These are phyloP conservation scores for Vicia villosa DNA, from an alignment of 306 rosid genomes.

Conservation along the genomic window DNA sequence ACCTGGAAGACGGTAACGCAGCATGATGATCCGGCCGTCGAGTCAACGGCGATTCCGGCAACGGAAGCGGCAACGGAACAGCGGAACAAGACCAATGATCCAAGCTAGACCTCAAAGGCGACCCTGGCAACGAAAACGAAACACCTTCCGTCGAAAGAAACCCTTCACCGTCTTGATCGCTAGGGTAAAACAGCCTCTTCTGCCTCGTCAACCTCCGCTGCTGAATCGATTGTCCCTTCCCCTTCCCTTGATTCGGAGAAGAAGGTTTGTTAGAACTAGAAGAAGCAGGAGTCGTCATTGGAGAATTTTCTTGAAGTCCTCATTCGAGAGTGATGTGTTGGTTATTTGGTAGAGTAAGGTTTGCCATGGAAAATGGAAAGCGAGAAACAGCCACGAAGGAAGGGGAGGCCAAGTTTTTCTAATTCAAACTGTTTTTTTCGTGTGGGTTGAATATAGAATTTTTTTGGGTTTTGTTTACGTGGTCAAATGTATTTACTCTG, in stretches of 20 bases:
- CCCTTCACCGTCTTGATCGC: constrained; percentile 41
- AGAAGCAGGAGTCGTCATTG: background rate
- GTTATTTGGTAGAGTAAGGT: background rate
- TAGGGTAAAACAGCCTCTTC: constrained; percentile 58
- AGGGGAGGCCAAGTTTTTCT: background rate
- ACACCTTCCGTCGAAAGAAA: constrained; percentile 27
- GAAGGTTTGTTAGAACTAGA: background rate
- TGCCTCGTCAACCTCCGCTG: constrained; percentile 72
- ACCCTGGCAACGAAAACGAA: constrained; percentile 44
- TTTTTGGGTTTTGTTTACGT: background rate
- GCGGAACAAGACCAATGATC: constrained; percentile 55
- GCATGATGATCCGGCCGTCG: constrained; percentile 45
- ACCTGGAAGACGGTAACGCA: constrained; percentile 48
- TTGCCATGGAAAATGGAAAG: constrained; percentile 10
- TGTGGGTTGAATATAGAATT: constrained; percentile 19
- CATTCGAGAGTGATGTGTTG: constrained; percentile 6
- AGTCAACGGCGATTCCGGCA: constrained; percentile 51
- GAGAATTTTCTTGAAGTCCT: background rate
- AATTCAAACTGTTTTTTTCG: constrained; percentile 4
- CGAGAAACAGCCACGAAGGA: constrained; percentile 29
- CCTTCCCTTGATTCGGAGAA: background rate
- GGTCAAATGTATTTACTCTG: constrained; percentile 27
- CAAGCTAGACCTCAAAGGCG: constrained; percentile 46
- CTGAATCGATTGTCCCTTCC: constrained; percentile 24
- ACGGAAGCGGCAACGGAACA: constrained; percentile 66